Evolutionary conservation across 225 moss, liverwort and hornwort species (phyloP).

Genomic region (Climacium dendroides): DNA sequence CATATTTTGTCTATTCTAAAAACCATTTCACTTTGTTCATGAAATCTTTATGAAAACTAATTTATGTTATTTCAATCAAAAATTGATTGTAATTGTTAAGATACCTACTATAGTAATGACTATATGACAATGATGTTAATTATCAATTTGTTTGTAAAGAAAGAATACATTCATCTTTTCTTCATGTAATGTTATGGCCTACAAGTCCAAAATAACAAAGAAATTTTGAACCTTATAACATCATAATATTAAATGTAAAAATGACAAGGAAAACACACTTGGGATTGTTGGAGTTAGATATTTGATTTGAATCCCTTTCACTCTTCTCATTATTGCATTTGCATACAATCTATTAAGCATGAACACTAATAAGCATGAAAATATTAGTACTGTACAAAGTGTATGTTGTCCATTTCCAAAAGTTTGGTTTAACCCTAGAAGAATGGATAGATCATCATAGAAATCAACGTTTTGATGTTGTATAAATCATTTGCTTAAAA

Average conservation of each 20-base stretch:
- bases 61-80: not conserved
- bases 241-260: not conserved
- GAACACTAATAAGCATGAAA: not conserved
- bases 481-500: too few relatives aligned
- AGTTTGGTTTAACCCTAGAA: rapidly evolving
- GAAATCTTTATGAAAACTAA: not conserved
- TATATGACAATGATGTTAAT: not conserved
- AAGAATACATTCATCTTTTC: not conserved
- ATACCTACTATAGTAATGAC: not conserved
- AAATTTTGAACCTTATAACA: not conserved
- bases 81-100: rapidly evolving
- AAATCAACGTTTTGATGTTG: too few relatives aligned
- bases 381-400: not conserved
- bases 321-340: not conserved
- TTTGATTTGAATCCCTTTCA: not conserved
- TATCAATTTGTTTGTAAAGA: not conserved
- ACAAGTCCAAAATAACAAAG: not conserved
- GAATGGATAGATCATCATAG: rapidly evolving
- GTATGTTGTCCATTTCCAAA: not conserved
- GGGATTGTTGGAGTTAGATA: not conserved
- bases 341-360: not conserved
- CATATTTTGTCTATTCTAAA: not conserved
- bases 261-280: not conserved
- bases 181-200: not conserved
- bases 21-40: not conserved